Evolutionary conservation across 768 basidiomycete genomes (phyloP).

Genomic region (Pisolithus tinctorius): DNA sequence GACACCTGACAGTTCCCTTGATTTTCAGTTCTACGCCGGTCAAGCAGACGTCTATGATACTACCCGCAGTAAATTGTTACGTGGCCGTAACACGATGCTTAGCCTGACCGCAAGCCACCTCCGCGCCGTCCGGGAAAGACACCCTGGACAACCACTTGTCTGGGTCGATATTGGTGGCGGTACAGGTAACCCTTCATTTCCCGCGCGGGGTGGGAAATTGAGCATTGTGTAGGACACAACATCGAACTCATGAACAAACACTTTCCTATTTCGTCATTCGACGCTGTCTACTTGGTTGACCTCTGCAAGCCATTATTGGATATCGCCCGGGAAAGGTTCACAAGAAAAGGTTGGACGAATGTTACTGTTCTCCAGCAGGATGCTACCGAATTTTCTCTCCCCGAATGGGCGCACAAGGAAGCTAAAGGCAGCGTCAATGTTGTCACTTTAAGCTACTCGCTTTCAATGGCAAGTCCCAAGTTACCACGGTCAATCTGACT

Average conservation of each 20-base stretch:
- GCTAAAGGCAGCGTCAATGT: slow-evolving; percentile 51
- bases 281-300: slow-evolving; percentile 66
- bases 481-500: background rate
- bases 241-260: slow-evolving; percentile 67
- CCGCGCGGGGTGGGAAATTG: slow-evolving; percentile 4
- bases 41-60: slow-evolving; percentile 71
- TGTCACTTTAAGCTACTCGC: slow-evolving; percentile 49
- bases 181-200: slow-evolving; percentile 35
- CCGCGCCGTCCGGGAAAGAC: slow-evolving; percentile 34
- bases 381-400: slow-evolving; percentile 59
- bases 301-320: slow-evolving; percentile 67
- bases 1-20: background rate
- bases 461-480: slow-evolving; percentile 41
- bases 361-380: slow-evolving; percentile 69
- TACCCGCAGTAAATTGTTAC: slow-evolving; percentile 53
- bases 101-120: slow-evolving; percentile 60
- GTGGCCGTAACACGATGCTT: slow-evolving; percentile 69
- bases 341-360: slow-evolving; percentile 63
- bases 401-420: slow-evolving; percentile 46
- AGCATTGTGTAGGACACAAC: slow-evolving; percentile 42
- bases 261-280: slow-evolving; percentile 51
- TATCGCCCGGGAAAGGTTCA: slow-evolving; percentile 63
- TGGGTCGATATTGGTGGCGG: slow-evolving; percentile 82
- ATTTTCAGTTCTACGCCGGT: slow-evolving; percentile 50
- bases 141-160: slow-evolving; percentile 44